Evolutionary conservation across 768 basidiomycete genomes (phyloP), one percentile per base, ranked within the genome.

Genomic region (Suillus tomentosus): DNA sequence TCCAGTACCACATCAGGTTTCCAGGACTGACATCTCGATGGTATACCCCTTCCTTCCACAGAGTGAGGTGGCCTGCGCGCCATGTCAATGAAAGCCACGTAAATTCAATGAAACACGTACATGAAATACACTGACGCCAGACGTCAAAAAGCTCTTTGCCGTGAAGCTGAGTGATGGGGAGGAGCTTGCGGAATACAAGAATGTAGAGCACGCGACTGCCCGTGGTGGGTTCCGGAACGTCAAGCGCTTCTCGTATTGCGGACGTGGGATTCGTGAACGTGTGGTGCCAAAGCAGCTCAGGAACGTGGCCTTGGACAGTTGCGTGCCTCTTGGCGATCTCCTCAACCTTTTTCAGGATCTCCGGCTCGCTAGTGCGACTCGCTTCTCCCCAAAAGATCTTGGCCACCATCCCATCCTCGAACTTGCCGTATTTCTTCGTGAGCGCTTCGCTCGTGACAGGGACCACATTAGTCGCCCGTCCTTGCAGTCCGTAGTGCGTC

Each of bases 381-480:
- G 24, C 31, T 8, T 48, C 58, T 48, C n/a, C 47, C 47, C n/a
- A 22, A 48, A 22, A 24, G 6, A 24, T 50, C 14, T 14, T 50
- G 13, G n/a, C 19, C 17, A 39, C 59, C 48, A 50, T 50, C 13
- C 48, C 48, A 8, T 50, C 22, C 48, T 45, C 19, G 19, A 45
- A 3, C 19, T 45, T n/a, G 0, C 1, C 10, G 19, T n/a, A 54
- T 34, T 34, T 19, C 15, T 54, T n/a, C 2, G 31, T 4, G 10
- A 61, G 34, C 6, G 22, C 39, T 15, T 45, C 13, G 37, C 43
- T 34, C 11, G 43, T 45, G 14, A 61, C 31, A 45, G 27, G 19
- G 19, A 45, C 17, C 19, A 61, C 60, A 50, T 61, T 50, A 19
- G 60, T 61, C 4, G 60, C 43, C 3, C 31, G 60, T 5, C 60